These are phyloP conservation scores for Wallacemonas rigidus DNA, from an alignment of 208 protist species.

Conservation along the genomic window DNA sequence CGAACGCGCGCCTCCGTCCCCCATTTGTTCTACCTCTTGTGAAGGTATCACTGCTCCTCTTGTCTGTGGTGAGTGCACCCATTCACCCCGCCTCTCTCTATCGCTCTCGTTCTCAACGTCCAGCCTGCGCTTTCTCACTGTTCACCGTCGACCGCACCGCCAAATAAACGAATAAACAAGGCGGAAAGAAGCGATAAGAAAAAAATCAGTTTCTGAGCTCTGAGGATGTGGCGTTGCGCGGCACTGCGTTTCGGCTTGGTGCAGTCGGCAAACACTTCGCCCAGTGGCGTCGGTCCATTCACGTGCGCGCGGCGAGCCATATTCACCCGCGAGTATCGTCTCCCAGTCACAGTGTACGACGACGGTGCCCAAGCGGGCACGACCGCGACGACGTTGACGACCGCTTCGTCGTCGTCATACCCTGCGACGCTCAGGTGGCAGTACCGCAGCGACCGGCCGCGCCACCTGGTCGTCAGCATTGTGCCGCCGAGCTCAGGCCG, in stretches of 20 bases:
- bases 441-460: constrained; percentile 51
- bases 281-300: background rate
- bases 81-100: too few species aligned
- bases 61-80: too few species aligned
- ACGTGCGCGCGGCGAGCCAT: constrained; percentile 22
- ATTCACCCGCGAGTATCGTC: constrained; percentile 63
- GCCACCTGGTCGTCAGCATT: constrained; percentile 54
- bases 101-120: too few species aligned
- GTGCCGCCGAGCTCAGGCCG: constrained; percentile 20
- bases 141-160: too few species aligned
- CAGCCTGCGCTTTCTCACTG: too few species aligned
- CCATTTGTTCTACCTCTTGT: too few species aligned
- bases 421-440: constrained; percentile 67
- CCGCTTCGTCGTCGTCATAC: constrained; percentile 20
- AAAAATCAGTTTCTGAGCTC: background rate
- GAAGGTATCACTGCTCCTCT: too few species aligned
- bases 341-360: constrained; percentile 44
- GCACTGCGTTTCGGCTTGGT: background rate
- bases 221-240: constrained; percentile 2
- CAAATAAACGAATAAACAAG: too few species aligned
- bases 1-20: too few species aligned
- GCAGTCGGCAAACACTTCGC: background rate
- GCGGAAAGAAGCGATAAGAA: background rate
- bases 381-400: background rate
- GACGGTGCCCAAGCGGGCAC: background rate